Conservation (phyloP, 2,329 filamentous ascomycete species). For the Canariomyces notabilis region DNA sequence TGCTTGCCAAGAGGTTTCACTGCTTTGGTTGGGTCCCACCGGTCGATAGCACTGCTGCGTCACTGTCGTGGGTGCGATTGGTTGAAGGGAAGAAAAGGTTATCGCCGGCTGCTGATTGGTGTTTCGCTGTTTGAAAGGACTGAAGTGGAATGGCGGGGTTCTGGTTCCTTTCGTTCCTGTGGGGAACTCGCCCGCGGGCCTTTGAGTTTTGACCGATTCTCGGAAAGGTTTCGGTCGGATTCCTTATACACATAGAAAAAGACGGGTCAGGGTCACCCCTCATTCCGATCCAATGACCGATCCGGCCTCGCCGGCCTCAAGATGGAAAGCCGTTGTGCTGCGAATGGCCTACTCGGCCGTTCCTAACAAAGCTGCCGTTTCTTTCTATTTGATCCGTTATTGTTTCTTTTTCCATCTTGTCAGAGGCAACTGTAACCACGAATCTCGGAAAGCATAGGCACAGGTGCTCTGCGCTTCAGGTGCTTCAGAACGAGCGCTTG, state of each 20-base stretch:
- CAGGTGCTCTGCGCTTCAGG: too few relatives aligned
- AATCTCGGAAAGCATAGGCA: neutral
- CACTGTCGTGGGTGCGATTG: constrained; percentile 6
- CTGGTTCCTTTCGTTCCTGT: too few relatives aligned
- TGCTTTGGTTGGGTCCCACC: constrained; percentile 5
- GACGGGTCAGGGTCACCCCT: too few relatives aligned
- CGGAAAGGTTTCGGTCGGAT: neutral
- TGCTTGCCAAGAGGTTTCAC: constrained; percentile 4
- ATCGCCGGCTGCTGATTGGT: constrained; percentile 16
- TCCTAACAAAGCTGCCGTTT: too few relatives aligned
- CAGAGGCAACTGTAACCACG: neutral
- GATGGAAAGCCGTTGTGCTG: too few relatives aligned
- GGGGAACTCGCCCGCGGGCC: too few relatives aligned
- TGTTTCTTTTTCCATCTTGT: neutral
- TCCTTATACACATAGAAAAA: too few relatives aligned
- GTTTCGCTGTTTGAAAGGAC: neutral
- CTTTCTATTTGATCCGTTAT: neutral
- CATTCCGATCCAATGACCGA: too few relatives aligned
- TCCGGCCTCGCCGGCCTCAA: too few relatives aligned
- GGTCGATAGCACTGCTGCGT: neutral
- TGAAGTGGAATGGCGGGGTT: neutral
- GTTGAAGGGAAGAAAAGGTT: constrained; percentile 10
- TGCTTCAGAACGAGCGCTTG: constrained; percentile 2
- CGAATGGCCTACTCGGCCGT: neutral
- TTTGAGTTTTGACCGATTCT: neutral